phyloP scores from a whole-genome alignment of 805 yeast genomes.

The Komagataella kurtzmanii region DNA sequence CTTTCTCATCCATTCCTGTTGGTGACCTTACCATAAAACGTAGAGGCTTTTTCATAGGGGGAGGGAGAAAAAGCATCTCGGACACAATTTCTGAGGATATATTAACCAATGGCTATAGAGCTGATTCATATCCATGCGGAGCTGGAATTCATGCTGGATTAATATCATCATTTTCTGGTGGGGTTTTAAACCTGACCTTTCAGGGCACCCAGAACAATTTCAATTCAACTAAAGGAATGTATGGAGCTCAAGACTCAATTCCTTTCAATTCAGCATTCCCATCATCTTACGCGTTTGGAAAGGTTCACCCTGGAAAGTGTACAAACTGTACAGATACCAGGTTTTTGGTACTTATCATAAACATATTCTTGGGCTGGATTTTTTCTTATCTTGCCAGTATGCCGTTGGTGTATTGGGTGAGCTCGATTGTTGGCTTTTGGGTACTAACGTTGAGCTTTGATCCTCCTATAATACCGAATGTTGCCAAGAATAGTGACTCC shows the following conservation, averaged over 20 bases:
- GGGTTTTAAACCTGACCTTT: conserved; percentile 55
- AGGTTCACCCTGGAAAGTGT: conserved; percentile 34
- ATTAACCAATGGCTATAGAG: conserved; percentile 60
- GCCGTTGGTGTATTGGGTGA: conserved; percentile 44
- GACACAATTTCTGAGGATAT: conserved; percentile 8
- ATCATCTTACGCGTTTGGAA: conserved; percentile 48
- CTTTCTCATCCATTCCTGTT: conserved; percentile 61
- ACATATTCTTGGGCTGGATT: conserved; percentile 50
- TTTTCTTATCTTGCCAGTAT: conserved; percentile 37
- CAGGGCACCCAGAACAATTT: conserved; percentile 39
- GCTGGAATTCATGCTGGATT: conserved; percentile 83
- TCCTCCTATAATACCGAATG: conserved; percentile 57
- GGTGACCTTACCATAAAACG: conserved; percentile 61
- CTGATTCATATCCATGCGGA: conserved; percentile 82
- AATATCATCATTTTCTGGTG: conserved; percentile 63
- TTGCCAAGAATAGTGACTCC: conserved; percentile 26
- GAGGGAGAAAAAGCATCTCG: conserved; percentile 29
- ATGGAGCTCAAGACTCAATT: conserved; percentile 41
- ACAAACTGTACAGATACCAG: conserved; percentile 64
- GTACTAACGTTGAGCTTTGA: conserved; percentile 63
- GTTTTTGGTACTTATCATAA: conserved; percentile 36
- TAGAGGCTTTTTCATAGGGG: conserved; percentile 65
- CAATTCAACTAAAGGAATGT: conserved; percentile 30
- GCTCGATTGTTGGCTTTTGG: conserved; percentile 67
- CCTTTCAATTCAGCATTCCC: conserved; percentile 65